Base-by-base conservation (phyloP, 139 green algal species). In the Chlorella sp. region DNA sequence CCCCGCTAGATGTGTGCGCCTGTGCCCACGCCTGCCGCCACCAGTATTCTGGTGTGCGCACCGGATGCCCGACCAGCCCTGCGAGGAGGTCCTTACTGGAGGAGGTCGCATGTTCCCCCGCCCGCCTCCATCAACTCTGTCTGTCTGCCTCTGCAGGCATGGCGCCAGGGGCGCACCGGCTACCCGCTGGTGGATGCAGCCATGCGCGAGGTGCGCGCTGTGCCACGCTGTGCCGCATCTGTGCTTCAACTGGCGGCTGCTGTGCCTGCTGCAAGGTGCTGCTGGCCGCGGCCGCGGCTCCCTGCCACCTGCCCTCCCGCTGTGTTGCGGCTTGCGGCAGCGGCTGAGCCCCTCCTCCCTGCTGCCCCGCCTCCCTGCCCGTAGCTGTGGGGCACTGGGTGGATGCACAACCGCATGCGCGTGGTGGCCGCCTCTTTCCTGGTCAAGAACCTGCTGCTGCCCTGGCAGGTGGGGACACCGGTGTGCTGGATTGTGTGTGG, bases 371-470 rank as follows among this genome's bases (percentile, higher is more conserved):
- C 69, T 19, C 67, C n/a, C 40, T 34, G 3, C 40, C 20, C 9
- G 22, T 77, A 92, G 84, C 88, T 95, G 76, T 93, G 86, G 86
- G 17, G 41, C n/a, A 93, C 90, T 13, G 92, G 92, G 6, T 95
- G 88, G 86, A 95, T 95, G 87, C 90, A 94, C 82, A 89, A 93
- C 79, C 79, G 80, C 84, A 84, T 81, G 44, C 54, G 84, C n/a
- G 80, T 88, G 64, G 85, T 88, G n/a, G 51, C 48, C 13, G 85
- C 82, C 82, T 88, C 75, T 20, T 82, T 88, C 81, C 56, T 84
- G 72, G 93, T 96, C 38, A 98, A 98, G 90, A 93, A 98, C 89
- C 93, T 98, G 88, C 90, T 98, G 87, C 94, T 98, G 88, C 95
- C 95, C 30, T 98, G 95, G 95, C 95, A 98, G 89, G 81, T 80